A percentile compares a stretch with the other conserved stretches of the same genome.
phyloP scores from a whole-genome alignment of 495 filamentous ascomycete genomes.

The Margaritispora aquatica region DNA sequence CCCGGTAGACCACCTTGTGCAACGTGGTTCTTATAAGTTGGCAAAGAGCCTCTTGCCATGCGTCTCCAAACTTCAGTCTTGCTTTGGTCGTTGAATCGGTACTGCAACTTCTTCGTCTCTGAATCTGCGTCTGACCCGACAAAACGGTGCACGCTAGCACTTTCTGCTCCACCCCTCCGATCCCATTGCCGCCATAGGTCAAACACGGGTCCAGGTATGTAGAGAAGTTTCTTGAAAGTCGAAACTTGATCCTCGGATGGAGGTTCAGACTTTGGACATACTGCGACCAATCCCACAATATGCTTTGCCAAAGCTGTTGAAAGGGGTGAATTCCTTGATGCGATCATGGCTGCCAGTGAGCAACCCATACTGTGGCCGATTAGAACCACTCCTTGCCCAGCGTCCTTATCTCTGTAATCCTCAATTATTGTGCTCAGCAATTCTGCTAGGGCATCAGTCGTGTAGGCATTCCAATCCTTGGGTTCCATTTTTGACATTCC shows the following conservation, averaged over 20 bases:
- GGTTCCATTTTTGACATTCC: slow-evolving; percentile 69
- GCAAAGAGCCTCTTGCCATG: slow-evolving; percentile 69
- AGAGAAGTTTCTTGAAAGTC: slow-evolving; percentile 48
- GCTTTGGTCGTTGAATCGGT: slow-evolving; percentile 79
- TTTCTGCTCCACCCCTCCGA: slow-evolving; percentile 68
- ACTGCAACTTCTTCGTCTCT: slow-evolving; percentile 71
- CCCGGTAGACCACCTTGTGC: slow-evolving; percentile 62
- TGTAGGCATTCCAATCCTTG: slow-evolving; percentile 72
- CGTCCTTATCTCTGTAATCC: slow-evolving; percentile 54
- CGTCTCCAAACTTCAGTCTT: slow-evolving; percentile 74
- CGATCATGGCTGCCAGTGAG: slow-evolving; percentile 67
- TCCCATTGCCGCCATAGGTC: slow-evolving; percentile 78
- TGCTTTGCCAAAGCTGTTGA: slow-evolving; percentile 45
- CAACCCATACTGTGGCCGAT: slow-evolving; percentile 88
- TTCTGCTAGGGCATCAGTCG: slow-evolving; percentile 65
- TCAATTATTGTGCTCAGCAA: slow-evolving; percentile 69
- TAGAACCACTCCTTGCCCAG: slow-evolving; percentile 69
- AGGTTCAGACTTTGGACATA: slow-evolving; percentile 68
- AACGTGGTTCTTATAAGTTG: slow-evolving; percentile 42
- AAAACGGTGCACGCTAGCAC: slow-evolving; percentile 72
- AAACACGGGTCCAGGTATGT: slow-evolving; percentile 65
- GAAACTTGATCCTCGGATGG: slow-evolving; percentile 47
- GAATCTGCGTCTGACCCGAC: slow-evolving; percentile 67
- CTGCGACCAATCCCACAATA: slow-evolving; percentile 68
- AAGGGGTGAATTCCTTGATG: slow-evolving; percentile 45